phyloP scores from a whole-genome alignment of 176 grass and related monocot species.

The Melocanna baccifera region DNA sequence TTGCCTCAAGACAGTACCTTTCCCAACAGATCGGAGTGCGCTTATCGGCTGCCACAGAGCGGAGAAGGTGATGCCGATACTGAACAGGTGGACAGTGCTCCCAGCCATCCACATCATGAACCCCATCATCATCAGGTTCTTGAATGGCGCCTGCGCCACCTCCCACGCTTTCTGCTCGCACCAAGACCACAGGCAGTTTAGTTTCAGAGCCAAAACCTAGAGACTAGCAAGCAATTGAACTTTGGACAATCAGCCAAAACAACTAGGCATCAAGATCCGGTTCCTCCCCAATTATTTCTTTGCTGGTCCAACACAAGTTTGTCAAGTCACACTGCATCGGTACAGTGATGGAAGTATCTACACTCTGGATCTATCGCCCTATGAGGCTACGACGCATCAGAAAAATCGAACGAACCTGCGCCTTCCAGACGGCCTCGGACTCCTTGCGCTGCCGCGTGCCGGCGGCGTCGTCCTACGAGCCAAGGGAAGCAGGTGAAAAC shows the following conservation, averaged over 20 bases:
- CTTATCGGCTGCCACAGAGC: conserved; percentile 86
- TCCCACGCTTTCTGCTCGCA: conserved; percentile 92
- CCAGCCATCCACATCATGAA: conserved; percentile 99
- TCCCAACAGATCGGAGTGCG: conserved; percentile 71
- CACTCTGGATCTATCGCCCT: not conserved
- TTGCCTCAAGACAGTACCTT: conserved; percentile 43
- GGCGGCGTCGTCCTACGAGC: conserved; percentile 64
- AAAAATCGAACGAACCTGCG: conserved; percentile 51
- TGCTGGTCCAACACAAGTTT: not conserved
- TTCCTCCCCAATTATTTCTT: not conserved
- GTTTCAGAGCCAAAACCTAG: conserved; percentile 12
- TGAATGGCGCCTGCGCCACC: conserved; percentile 89
- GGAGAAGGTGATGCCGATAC: conserved; percentile 98
- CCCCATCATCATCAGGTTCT: conserved; percentile 99
- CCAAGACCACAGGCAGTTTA: not conserved
- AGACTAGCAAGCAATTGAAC: not conserved
- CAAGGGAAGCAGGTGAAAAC: conserved; percentile 1
- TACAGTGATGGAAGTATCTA: not conserved
- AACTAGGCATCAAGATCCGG: not conserved
- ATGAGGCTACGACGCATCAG: not conserved
- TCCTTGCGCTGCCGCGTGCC: conserved; percentile 86
- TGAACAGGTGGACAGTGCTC: conserved; percentile 92
- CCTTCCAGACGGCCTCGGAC: conserved; percentile 79
- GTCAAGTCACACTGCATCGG: not conserved
- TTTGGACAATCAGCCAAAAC: not conserved